These are phyloP conservation scores for Ilex aquifolium DNA, from an alignment of 257 asterid species.

Conservation along the genomic window DNA sequence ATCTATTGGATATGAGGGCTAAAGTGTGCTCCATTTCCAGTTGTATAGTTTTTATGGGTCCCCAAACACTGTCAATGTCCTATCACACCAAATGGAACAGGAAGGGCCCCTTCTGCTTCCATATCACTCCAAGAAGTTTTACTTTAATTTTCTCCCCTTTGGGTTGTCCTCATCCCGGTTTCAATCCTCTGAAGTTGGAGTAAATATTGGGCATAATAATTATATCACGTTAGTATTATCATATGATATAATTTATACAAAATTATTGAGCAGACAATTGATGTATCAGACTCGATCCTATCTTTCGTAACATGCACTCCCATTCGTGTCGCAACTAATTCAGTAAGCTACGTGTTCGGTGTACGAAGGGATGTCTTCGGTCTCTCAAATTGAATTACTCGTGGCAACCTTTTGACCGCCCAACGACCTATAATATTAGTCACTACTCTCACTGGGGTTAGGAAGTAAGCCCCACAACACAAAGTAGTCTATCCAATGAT, in stretches of 20 bases:
- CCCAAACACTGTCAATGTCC: conserved; percentile 17
- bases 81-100: conserved; percentile 17
- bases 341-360: background rate
- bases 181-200: too few species aligned
- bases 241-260: too few species aligned
- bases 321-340: background rate
- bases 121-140: conserved; percentile 14
- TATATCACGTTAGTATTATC: too few species aligned
- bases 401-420: background rate
- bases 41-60: conserved; percentile 17
- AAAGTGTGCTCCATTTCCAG: background rate
- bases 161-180: too few species aligned
- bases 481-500: too few species aligned
- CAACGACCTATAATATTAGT: background rate
- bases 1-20: too few species aligned
- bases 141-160: background rate
- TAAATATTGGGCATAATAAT: too few species aligned
- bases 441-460: background rate
- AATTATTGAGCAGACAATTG: background rate
- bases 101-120: conserved; percentile 4
- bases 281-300: background rate
- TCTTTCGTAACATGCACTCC: background rate
- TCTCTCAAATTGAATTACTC: background rate
- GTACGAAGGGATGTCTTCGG: background rate
- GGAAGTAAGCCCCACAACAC: too few species aligned